These are phyloP conservation scores for Fusarium solani-melongenae DNA, from an alignment of 2,329 filamentous ascomycete species.

Conservation along the genomic window DNA sequence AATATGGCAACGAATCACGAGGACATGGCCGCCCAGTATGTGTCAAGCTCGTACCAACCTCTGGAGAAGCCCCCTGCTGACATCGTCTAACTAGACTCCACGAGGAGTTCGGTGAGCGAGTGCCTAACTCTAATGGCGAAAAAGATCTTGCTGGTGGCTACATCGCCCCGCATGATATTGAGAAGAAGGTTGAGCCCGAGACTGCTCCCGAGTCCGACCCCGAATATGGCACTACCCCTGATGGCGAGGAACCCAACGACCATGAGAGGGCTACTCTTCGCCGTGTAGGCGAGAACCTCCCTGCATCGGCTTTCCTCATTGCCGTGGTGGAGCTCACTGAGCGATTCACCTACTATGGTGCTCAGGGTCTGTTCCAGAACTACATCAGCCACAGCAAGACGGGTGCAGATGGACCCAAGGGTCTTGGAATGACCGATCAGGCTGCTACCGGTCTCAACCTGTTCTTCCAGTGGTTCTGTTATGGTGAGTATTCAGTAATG, in stretches of 20 bases:
- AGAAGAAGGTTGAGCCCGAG: slow-evolving; percentile 31
- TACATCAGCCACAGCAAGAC: slow-evolving; percentile 56
- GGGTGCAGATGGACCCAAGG: slow-evolving; percentile 56
- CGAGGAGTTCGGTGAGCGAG: slow-evolving; percentile 42
- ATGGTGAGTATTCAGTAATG: slow-evolving; percentile 39
- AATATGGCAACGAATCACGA: slow-evolving; percentile 50
- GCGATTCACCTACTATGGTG: slow-evolving; percentile 68
- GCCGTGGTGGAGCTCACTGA: slow-evolving; percentile 66
- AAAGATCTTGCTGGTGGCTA: slow-evolving; percentile 42
- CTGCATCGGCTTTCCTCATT: slow-evolving; percentile 66
- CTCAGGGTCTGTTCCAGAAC: slow-evolving; percentile 66
- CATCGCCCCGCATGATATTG: slow-evolving; percentile 37
- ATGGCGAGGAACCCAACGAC: slow-evolving; percentile 64
- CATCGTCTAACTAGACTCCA: slow-evolving; percentile 38
- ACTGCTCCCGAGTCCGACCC: slow-evolving; percentile 19
- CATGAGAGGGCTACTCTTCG: slow-evolving; percentile 62
- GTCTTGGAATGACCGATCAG: slow-evolving; percentile 65
- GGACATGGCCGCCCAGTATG: slow-evolving; percentile 49
- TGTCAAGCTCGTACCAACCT: slow-evolving; percentile 8
- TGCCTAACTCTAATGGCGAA: slow-evolving; percentile 25
- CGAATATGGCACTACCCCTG: slow-evolving; percentile 49
- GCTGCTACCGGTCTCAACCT: slow-evolving; percentile 65
- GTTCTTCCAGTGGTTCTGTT: slow-evolving; percentile 66
- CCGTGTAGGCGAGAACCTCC: slow-evolving; percentile 65
- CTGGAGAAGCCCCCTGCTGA: slow-evolving; percentile 14